phyloP scores from a whole-genome alignment of 2,329 filamentous ascomycete genomes.

The Claviceps sorghi region DNA sequence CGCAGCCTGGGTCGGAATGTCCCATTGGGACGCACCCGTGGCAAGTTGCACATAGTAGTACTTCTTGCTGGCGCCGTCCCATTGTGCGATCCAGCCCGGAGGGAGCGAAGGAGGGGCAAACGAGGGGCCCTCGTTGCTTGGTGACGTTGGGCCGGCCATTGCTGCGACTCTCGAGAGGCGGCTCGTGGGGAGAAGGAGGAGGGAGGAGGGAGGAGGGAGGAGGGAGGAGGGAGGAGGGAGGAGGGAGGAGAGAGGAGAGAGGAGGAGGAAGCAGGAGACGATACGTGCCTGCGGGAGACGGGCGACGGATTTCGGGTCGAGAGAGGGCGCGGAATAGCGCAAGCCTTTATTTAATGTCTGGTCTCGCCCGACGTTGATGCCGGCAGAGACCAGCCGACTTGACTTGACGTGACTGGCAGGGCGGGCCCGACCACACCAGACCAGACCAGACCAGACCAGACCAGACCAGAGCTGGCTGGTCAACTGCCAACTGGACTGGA shows the following conservation, averaged over 20 bases:
- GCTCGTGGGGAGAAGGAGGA: not conserved
- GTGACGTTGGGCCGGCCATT: constrained; percentile 45
- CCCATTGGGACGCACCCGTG: constrained; percentile 60
- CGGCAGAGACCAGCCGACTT: too few species aligned
- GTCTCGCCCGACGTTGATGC: not conserved
- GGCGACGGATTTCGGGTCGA: not conserved
- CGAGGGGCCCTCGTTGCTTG: constrained; percentile 43
- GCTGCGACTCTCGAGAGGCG: constrained; percentile 4
- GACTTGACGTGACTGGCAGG: not conserved
- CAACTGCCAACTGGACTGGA: too few species aligned
- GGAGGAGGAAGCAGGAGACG: not conserved
- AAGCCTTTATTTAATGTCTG: not conserved
- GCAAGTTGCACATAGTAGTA: constrained; percentile 62
- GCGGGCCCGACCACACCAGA: not conserved
- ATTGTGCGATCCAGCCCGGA: constrained; percentile 55
- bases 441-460: too few species aligned
- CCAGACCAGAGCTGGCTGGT: too few species aligned
- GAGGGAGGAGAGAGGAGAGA: not conserved
- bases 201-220: not conserved
- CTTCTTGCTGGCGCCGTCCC: constrained; percentile 48
- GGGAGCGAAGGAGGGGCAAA: constrained; percentile 46
- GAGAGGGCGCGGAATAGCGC: constrained; percentile 1
- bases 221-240: too few species aligned
- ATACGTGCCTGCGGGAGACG: not conserved
- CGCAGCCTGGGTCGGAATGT: constrained; percentile 51